A percentile compares a stretch with the other conserved stretches of the same genome.
These are phyloP conservation scores for Pyrenula massariospora DNA, from an alignment of 495 filamentous ascomycete genomes.

Conservation along the genomic window DNA sequence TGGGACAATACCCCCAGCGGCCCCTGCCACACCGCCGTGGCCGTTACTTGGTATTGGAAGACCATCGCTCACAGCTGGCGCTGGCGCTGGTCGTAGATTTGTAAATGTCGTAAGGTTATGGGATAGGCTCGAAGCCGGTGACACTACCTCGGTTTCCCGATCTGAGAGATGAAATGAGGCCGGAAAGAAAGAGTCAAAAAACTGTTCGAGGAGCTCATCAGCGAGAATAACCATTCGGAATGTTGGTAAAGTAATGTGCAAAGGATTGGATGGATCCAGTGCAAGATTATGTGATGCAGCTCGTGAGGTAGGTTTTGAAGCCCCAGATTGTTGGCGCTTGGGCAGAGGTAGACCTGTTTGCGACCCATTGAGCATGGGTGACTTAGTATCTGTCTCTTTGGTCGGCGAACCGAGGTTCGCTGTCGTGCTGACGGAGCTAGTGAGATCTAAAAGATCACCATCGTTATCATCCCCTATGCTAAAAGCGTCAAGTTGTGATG, in stretches of 20 bases:
- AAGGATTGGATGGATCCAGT: slow-evolving; percentile 80
- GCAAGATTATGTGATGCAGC: slow-evolving; percentile 60
- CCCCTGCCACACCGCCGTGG: slow-evolving; percentile 23
- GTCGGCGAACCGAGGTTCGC: slow-evolving; percentile 2
- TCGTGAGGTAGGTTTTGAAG: background rate
- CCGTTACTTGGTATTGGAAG: slow-evolving; percentile 14
- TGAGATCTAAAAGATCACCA: slow-evolving; percentile 52
- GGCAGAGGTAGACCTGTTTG: background rate
- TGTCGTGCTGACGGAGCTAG: background rate
- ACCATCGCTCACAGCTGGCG: slow-evolving; percentile 22
- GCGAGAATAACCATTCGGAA: slow-evolving; percentile 98
- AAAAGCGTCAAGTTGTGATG: slow-evolving; percentile 47
- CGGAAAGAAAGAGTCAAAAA: slow-evolving; percentile 77
- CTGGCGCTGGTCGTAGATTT: slow-evolving; percentile 44
- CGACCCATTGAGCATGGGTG: background rate
- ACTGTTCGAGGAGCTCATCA: slow-evolving; percentile 88
- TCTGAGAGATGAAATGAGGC: slow-evolving; percentile 59
- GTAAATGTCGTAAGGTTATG: slow-evolving; percentile 72
- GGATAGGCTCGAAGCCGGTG: slow-evolving; percentile 52
- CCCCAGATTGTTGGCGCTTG: background rate
- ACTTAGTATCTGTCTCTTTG: slow-evolving; percentile 6
- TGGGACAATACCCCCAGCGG: slow-evolving; percentile 40
- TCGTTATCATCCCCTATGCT: slow-evolving; percentile 68
- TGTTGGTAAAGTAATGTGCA: slow-evolving; percentile 93
- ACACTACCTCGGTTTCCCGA: slow-evolving; percentile 24